phyloP scores from a whole-genome alignment of 495 filamentous ascomycete genomes.

The Hyaloscypha variabilis region DNA sequence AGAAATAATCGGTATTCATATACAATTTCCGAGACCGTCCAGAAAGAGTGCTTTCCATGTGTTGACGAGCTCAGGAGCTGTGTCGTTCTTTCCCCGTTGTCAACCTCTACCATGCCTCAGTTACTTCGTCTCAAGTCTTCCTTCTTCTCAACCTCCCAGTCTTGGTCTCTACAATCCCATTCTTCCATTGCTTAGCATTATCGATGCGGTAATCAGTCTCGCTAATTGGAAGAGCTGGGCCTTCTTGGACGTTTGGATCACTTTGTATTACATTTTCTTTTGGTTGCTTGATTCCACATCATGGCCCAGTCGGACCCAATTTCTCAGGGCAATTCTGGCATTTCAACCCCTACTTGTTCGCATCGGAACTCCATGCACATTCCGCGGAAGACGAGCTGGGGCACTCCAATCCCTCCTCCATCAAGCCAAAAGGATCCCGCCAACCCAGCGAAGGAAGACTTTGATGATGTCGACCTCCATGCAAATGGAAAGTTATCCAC shows the following conservation, averaged over 20 bases:
- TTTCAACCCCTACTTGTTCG: constrained; percentile 36
- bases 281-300: constrained; percentile 28
- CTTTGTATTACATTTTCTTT: constrained; percentile 40
- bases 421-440: constrained; percentile 28
- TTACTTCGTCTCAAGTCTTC: background rate
- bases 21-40: background rate
- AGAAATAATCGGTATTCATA: background rate
- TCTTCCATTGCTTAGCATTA: constrained; percentile 36
- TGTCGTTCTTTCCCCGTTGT: constrained; percentile 4
- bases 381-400: constrained; percentile 37
- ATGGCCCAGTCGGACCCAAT: constrained; percentile 33
- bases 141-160: constrained; percentile 1
- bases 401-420: constrained; percentile 31
- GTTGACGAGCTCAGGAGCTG: background rate
- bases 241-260: constrained; percentile 40
- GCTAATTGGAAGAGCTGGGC: constrained; percentile 37
- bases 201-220: constrained; percentile 31
- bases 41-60: background rate
- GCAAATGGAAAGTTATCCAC: constrained; percentile 27
- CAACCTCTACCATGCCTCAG: background rate
- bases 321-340: constrained; percentile 1
- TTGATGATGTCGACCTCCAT: constrained; percentile 27
- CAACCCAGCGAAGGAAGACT: constrained; percentile 14
- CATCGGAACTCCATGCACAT: constrained; percentile 38
- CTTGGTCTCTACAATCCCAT: constrained; percentile 26